Base-by-base conservation (phyloP, 805 yeast genomes). In the Saccharomycopsis sp. region DNA sequence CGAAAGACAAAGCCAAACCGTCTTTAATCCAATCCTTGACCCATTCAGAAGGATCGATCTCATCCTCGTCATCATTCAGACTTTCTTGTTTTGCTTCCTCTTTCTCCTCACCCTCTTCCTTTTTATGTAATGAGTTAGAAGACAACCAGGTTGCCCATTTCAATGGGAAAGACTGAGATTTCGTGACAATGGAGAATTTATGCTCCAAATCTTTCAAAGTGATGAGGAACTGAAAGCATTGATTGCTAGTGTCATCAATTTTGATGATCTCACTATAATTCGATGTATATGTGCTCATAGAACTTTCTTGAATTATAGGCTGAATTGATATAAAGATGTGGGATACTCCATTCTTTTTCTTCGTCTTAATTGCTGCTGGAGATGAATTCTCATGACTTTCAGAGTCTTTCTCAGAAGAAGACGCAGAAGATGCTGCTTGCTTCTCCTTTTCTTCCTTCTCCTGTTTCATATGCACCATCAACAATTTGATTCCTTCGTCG, bases 101-200 rank as follows among this genome's bases (percentile, higher is more conserved):
- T n/a, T 62, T 64, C 22, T 63, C 68, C 5, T 69, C 71, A 3
- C 61, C 68, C 5, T 60, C 64, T 54, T 59, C 60, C 56, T 64
- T 59, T 34, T 64, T 63, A 49, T 62, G 60, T 57, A 62, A 25
- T 2, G 66, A 63, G 38, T 70, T 69, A 14, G 84, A 81, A 61
- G 82, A 85, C n/a, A 93, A 77, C 99, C 99, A 94, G n/a, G 81
- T 75, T 8, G 91, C 86, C 99, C 99, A 94, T 68, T 82, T 85
- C 52, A 81, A 69, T 9, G 99, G 98, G 76, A 90, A 87, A 3
- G 96, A 84, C 71, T 94, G 99, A 0, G 98, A 88, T 64, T 86
- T 84, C 55, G 89, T 85, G 29, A 83, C 78, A 52, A 89, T 79
- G 5, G 85, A 79, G 62, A 94, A 82, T 63, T 83, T 80, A 72